Percentiles rank a stretch among this genome's conserved stretches.
phyloP scores from a whole-genome alignment of 192 early-diverging fungal species.

The Coemansia sp. region DNA sequence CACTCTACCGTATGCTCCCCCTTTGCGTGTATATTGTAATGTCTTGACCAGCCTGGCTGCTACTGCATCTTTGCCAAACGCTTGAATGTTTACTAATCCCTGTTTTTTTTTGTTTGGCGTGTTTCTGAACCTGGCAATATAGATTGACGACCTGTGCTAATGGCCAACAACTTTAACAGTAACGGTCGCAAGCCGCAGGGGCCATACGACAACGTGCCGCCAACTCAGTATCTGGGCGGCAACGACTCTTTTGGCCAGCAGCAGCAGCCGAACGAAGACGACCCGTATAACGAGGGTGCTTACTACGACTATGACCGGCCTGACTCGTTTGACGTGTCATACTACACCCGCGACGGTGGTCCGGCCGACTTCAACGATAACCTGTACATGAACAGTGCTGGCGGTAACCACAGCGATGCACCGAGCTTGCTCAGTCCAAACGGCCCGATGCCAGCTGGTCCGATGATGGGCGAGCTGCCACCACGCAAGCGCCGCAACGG shows the following conservation, averaged over 20 bases:
- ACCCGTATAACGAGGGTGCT: constrained; percentile 51
- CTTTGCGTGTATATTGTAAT: constrained; percentile 1
- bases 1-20: neutral
- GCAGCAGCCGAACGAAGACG: constrained; percentile 26
- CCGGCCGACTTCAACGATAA: constrained; percentile 36
- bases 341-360: constrained; percentile 46
- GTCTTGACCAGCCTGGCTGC: neutral
- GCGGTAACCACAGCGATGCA: constrained; percentile 28
- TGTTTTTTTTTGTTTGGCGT: neutral
- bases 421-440: constrained; percentile 53
- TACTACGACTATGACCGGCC: constrained; percentile 53
- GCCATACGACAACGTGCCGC: constrained; percentile 49
- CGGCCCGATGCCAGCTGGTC: constrained; percentile 47
- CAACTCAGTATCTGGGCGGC: constrained; percentile 53
- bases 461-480: constrained; percentile 51
- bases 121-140: neutral
- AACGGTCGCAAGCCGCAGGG: constrained; percentile 30
- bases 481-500: constrained; percentile 52
- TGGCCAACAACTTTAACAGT: constrained; percentile 40
- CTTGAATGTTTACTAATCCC: constrained; percentile 10
- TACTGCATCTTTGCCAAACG: constrained; percentile 1
- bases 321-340: constrained; percentile 59
- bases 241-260: constrained; percentile 23
- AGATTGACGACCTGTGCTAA: constrained; percentile 13
- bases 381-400: constrained; percentile 37